These are phyloP conservation scores for Amanita pseudoporphyria DNA, from an alignment of 768 basidiomycete genomes.

Conservation along the genomic window DNA sequence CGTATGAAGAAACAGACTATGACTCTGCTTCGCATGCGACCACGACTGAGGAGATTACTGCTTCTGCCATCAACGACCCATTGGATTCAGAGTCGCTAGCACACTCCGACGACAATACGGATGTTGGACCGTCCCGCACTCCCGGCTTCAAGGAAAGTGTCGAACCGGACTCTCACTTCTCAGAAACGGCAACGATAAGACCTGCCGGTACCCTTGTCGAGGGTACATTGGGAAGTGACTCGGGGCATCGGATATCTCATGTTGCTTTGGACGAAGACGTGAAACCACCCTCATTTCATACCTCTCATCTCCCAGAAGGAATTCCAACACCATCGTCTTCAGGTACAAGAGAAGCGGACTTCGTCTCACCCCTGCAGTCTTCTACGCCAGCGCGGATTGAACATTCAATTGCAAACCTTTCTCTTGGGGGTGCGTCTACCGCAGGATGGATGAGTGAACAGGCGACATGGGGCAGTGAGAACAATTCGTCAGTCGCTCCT, in stretches of 20 bases:
- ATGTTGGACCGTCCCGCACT: conserved; percentile 12
- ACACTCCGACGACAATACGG: conserved; percentile 20
- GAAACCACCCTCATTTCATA: not conserved
- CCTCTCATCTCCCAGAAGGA: conserved; percentile 8
- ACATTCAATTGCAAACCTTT: conserved; percentile 27
- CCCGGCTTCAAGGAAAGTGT: conserved; percentile 52
- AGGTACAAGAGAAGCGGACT: conserved; percentile 11
- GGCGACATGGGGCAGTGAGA: conserved; percentile 8
- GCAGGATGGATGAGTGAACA: conserved; percentile 17
- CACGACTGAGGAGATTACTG: not conserved
- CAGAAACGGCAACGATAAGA: conserved; percentile 35
- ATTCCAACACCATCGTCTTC: conserved; percentile 15
- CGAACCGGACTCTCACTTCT: conserved; percentile 21
- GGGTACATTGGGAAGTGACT: not conserved
- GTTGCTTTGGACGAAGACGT: not conserved
- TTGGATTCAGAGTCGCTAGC: conserved; percentile 28
- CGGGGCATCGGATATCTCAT: conserved; percentile 9
- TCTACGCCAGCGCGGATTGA: conserved; percentile 17
- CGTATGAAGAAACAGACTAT: not conserved
- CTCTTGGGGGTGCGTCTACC: conserved; percentile 25
- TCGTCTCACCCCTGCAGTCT: conserved; percentile 28
- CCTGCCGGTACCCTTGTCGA: conserved; percentile 22
- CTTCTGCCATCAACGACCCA: conserved; percentile 20
- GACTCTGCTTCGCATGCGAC: conserved; percentile 16
- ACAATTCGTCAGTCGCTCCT: conserved; percentile 11